phyloP scores from a whole-genome alignment of 306 rosid genomes.

The Senna tora region DNA sequence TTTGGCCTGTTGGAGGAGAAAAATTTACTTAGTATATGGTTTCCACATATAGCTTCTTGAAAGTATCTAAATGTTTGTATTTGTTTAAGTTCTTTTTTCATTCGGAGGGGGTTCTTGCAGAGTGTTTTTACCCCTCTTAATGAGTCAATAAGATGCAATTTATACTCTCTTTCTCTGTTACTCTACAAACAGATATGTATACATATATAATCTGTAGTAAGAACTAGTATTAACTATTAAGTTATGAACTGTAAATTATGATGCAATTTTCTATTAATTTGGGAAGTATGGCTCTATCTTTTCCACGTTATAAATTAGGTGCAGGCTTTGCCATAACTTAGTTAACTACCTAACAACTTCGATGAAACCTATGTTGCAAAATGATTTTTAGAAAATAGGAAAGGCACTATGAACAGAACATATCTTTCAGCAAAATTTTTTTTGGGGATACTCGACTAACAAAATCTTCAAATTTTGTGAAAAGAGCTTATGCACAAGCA shows the following conservation, averaged over 20 bases:
- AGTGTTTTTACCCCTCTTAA: conserved; percentile 30
- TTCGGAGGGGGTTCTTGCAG: conserved; percentile 33
- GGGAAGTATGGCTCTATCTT: background rate
- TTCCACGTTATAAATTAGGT: no score
- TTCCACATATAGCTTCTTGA: conserved; percentile 42
- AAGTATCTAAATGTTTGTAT: conserved; percentile 1
- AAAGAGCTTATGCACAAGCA: conserved; percentile 16
- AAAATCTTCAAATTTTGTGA: background rate
- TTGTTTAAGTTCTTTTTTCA: background rate
- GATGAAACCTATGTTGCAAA: no score
- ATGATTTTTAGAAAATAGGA: no score
- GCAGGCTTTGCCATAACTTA: no score
- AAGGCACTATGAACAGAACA: no score
- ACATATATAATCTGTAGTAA: background rate
- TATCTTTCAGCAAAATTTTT: no score
- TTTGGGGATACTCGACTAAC: no score
- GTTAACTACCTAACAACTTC: no score
- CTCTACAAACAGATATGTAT: background rate
- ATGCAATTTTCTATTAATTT: background rate
- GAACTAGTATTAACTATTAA: background rate
- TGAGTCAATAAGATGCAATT: conserved; percentile 35
- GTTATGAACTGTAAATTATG: background rate
- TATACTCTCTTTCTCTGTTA: conserved; percentile 7
- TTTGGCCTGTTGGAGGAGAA: conserved; percentile 65
- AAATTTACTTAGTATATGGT: conserved; percentile 53